Conservation (phyloP, 2,329 filamentous ascomycete genomes). For the Colletotrichum ledebouriae region DNA sequence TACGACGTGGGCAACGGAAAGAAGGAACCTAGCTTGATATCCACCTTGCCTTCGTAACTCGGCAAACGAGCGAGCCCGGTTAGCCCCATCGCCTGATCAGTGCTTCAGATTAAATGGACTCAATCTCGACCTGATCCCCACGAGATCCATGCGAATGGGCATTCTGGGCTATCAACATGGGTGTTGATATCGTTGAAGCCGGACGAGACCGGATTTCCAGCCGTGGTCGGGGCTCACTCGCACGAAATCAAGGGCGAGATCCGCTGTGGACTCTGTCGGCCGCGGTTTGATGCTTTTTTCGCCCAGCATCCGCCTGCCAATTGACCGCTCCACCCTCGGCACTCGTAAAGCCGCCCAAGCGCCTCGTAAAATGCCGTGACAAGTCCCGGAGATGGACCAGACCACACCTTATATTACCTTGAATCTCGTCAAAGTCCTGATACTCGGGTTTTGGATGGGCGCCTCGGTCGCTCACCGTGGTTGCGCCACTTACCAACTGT, state of each 20-base stretch:
- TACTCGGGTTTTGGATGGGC: slow-evolving; percentile 27
- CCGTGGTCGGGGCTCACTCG: slow-evolving; percentile 38
- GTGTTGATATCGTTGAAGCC: slow-evolving; percentile 31
- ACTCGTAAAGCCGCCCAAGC: slow-evolving; percentile 41
- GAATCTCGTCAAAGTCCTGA: slow-evolving; percentile 38
- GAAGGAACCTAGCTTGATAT: not conserved
- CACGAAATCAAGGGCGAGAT: slow-evolving; percentile 40
- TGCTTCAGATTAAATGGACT: slow-evolving; percentile 34
- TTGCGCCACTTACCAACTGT: slow-evolving; percentile 19
- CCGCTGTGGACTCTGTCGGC: slow-evolving; percentile 36
- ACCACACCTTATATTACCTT: slow-evolving; percentile 42
- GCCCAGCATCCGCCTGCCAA: slow-evolving; percentile 38
- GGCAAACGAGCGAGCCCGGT: slow-evolving; percentile 39
- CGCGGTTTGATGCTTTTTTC: slow-evolving; percentile 39
- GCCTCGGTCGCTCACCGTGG: slow-evolving; percentile 35
- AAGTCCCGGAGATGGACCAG: slow-evolving; percentile 41
- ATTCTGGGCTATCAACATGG: slow-evolving; percentile 24
- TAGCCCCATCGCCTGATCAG: slow-evolving; percentile 39
- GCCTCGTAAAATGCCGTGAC: slow-evolving; percentile 40
- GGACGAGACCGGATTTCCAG: slow-evolving; percentile 38
- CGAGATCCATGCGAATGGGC: slow-evolving; percentile 22
- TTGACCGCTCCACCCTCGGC: slow-evolving; percentile 39
- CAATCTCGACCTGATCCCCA: slow-evolving; percentile 32
- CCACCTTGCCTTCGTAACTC: slow-evolving; percentile 40
- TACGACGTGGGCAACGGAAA: slow-evolving; percentile 16